phyloP scores from a whole-genome alignment of 2,329 filamentous ascomycete species.

The Fusarium mundagurra region DNA sequence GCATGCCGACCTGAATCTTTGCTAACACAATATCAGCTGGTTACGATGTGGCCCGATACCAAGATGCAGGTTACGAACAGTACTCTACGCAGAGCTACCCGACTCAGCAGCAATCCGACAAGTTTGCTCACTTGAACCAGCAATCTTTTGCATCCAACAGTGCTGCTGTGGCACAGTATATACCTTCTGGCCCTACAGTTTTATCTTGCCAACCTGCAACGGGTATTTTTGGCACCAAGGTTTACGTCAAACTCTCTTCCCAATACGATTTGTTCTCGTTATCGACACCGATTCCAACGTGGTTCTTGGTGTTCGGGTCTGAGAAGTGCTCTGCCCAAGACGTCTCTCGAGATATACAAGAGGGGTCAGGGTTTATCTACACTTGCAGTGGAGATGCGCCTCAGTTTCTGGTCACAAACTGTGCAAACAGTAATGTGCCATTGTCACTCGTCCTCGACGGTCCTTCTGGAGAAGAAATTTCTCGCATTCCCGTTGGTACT shows the following conservation, averaged over 20 bases:
- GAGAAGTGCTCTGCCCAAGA: constrained; percentile 71
- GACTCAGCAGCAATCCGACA: constrained; percentile 60
- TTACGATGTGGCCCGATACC: constrained; percentile 70
- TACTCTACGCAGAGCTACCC: constrained; percentile 61
- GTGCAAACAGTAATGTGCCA: constrained; percentile 61
- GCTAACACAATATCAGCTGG: constrained; percentile 51
- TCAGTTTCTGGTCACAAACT: constrained; percentile 62
- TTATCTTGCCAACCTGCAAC: constrained; percentile 75
- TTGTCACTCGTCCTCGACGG: constrained; percentile 64
- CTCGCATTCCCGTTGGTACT: constrained; percentile 57
- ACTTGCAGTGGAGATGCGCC: constrained; percentile 78
- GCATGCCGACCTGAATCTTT: background rate
- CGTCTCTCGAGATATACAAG: constrained; percentile 69
- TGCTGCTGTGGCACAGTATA: constrained; percentile 71
- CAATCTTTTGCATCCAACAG: constrained; percentile 69
- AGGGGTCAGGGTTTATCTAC: constrained; percentile 73
- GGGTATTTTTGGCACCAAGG: constrained; percentile 74
- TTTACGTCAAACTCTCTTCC: constrained; percentile 79
- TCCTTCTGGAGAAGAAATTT: constrained; percentile 62
- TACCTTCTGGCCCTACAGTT: constrained; percentile 69
- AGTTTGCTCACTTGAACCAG: constrained; percentile 63
- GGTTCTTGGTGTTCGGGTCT: constrained; percentile 81
- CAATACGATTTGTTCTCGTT: constrained; percentile 75
- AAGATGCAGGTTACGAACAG: constrained; percentile 64
- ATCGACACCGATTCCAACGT: constrained; percentile 63